These are phyloP conservation scores for Arthrobotrys iridis DNA, from an alignment of 2,329 filamentous ascomycete genomes.

Conservation along the genomic window DNA sequence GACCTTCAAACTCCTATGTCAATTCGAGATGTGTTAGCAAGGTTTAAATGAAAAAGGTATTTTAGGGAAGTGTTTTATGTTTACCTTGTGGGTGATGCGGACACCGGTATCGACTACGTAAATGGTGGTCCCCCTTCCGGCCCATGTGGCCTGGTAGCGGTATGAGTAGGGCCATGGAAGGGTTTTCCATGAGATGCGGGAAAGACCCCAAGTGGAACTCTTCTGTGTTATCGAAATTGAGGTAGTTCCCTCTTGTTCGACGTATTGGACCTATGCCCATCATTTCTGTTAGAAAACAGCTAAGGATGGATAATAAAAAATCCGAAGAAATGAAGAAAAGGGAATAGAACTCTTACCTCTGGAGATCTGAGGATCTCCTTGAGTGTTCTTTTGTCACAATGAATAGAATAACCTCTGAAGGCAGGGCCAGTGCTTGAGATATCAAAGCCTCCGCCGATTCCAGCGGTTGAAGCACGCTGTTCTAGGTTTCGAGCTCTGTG, in stretches of 20 bases:
- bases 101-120: constrained; percentile 62
- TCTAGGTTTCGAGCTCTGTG: neutral
- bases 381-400: constrained; percentile 20
- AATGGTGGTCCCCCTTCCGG: constrained; percentile 59
- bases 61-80: neutral
- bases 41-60: neutral
- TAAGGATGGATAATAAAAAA: neutral
- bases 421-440: neutral
- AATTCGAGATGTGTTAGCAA: neutral
- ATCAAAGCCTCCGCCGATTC: constrained; percentile 3
- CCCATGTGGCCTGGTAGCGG: constrained; percentile 54
- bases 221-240: constrained; percentile 4
- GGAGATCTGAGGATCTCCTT: constrained; percentile 21
- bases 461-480: constrained; percentile 1
- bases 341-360: constrained; percentile 5
- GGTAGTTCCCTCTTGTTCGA: constrained; percentile 16
- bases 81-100: constrained; percentile 54
- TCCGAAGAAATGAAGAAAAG: neutral
- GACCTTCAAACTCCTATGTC: constrained; percentile 60
- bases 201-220: constrained; percentile 64
- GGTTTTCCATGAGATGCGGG: constrained; percentile 66
- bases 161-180: constrained; percentile 59
- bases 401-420: constrained; percentile 24
- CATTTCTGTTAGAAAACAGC: too few species aligned
- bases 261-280: constrained; percentile 25